Conservation (phyloP, 495 filamentous ascomycete species). For the Emericellopsis terricola region DNA sequence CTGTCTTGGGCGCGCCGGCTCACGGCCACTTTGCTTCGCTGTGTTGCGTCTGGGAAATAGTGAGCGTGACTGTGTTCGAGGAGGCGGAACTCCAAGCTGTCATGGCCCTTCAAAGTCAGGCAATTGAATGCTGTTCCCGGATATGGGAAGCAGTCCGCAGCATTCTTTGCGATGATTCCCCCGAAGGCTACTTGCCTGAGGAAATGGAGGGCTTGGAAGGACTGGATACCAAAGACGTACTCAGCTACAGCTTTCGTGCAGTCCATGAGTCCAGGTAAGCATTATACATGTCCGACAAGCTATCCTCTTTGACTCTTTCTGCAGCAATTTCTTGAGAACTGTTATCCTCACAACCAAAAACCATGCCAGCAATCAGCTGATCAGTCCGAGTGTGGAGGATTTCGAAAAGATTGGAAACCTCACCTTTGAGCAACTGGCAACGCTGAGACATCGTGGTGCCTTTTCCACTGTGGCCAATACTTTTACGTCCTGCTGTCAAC, state of each 20-base stretch:
- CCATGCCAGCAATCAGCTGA: conserved; percentile 10
- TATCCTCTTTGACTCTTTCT: too few relatives aligned
- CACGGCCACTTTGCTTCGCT: conserved; percentile 53
- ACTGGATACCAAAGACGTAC: conserved; percentile 60
- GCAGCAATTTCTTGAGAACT: conserved; percentile 36
- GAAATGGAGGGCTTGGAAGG: conserved; percentile 50
- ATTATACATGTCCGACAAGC: too few relatives aligned
- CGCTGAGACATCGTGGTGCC: conserved; percentile 76
- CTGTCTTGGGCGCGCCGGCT: conserved; percentile 45
- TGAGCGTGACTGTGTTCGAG: conserved; percentile 12
- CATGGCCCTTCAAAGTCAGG: conserved; percentile 28
- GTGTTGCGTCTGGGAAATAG: conserved; percentile 27
- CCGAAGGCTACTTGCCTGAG: conserved; percentile 69
- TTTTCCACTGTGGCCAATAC: conserved; percentile 87
- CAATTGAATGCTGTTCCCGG: conserved; percentile 34
- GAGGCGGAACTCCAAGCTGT: conserved; percentile 20
- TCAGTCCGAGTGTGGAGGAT: conserved; percentile 19
- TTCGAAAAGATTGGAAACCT: conserved; percentile 44
- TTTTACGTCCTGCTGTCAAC: conserved; percentile 58
- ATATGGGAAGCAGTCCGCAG: conserved; percentile 61
- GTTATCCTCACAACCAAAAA: conserved; percentile 27
- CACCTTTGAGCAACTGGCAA: conserved; percentile 64
- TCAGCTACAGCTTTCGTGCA: conserved; percentile 87
- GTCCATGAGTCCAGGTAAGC: conserved; percentile 74
- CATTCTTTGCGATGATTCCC: conserved; percentile 76